Conservation (phyloP, 2,329 filamentous ascomycete genomes). For the Scorias spongiosa region DNA sequence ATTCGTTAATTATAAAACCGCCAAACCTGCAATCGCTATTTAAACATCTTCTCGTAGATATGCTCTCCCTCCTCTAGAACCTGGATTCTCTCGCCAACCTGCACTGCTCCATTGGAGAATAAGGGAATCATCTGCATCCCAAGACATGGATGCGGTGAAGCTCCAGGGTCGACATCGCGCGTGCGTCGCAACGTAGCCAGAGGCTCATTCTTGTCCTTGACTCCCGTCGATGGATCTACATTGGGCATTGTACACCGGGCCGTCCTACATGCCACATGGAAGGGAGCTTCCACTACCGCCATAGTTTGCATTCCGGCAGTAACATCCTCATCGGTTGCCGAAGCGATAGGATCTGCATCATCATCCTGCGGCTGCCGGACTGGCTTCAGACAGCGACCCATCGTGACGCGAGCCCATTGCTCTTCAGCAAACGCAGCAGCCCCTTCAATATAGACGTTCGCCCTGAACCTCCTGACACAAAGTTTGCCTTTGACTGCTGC, state of each 20-base stretch:
- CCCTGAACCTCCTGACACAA: constrained; percentile 49
- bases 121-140: constrained; percentile 20
- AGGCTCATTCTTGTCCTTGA: constrained; percentile 20
- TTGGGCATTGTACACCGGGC: constrained; percentile 59
- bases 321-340: neutral
- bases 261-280: constrained; percentile 46
- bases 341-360: neutral
- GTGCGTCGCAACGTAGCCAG: constrained; percentile 14
- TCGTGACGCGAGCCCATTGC: constrained; percentile 46
- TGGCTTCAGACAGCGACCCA: constrained; percentile 24
- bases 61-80: constrained; percentile 17
- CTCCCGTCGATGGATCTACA: constrained; percentile 47
- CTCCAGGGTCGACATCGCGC: constrained; percentile 17
- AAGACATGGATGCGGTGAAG: constrained; percentile 16
- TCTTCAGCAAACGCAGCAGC: constrained; percentile 53
- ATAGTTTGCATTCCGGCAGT: constrained; percentile 4
- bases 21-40: neutral
- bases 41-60: constrained; percentile 17
- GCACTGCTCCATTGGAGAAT: constrained; percentile 12
- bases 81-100: constrained; percentile 18
- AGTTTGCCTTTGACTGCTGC: constrained; percentile 33
- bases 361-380: neutral
- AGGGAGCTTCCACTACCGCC: constrained; percentile 24
- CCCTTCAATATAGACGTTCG: constrained; percentile 57
- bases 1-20: no score